These are phyloP conservation scores for Cystoderma amianthinum DNA, from an alignment of 768 basidiomycete species.

Conservation along the genomic window DNA sequence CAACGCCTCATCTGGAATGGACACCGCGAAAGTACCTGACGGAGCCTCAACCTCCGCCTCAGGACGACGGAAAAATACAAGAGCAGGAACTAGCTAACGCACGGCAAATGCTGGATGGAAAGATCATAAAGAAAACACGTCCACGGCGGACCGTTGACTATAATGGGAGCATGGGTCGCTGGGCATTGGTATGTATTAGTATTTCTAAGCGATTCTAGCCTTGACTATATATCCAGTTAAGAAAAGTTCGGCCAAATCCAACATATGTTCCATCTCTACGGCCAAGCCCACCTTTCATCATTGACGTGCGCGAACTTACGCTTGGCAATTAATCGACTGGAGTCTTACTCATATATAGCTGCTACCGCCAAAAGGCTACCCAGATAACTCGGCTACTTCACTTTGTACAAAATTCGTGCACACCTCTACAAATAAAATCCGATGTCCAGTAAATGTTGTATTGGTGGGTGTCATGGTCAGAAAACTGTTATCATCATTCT, in stretches of 20 bases:
- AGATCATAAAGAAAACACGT: constrained; percentile 83
- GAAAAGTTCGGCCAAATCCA: constrained; percentile 75
- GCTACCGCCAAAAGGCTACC: constrained; percentile 90
- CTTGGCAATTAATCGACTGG: neutral
- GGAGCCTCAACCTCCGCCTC: constrained; percentile 70
- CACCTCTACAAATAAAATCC: constrained; percentile 97
- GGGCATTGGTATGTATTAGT: constrained; percentile 59
- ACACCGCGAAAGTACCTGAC: constrained; percentile 62
- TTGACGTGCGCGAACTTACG: constrained; percentile 55
- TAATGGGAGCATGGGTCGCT: constrained; percentile 81
- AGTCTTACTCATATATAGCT: constrained; percentile 43
- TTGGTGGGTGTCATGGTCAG: constrained; percentile 55
- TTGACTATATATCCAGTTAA: constrained; percentile 35
- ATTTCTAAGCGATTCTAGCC: constrained; percentile 1
- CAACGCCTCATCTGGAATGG: constrained; percentile 59
- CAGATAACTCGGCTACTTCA: constrained; percentile 86
- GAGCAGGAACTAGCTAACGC: constrained; percentile 78
- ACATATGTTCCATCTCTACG: constrained; percentile 71
- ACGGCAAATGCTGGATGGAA: constrained; percentile 70
- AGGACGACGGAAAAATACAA: constrained; percentile 67
- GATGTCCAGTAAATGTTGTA: constrained; percentile 95
- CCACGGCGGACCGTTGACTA: constrained; percentile 95
- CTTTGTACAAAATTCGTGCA: constrained; percentile 97
- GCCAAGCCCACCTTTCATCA: constrained; percentile 81
- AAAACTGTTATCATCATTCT: no score